Conservation (phyloP, 345 rosid species). For the Durio zibethinus region DNA sequence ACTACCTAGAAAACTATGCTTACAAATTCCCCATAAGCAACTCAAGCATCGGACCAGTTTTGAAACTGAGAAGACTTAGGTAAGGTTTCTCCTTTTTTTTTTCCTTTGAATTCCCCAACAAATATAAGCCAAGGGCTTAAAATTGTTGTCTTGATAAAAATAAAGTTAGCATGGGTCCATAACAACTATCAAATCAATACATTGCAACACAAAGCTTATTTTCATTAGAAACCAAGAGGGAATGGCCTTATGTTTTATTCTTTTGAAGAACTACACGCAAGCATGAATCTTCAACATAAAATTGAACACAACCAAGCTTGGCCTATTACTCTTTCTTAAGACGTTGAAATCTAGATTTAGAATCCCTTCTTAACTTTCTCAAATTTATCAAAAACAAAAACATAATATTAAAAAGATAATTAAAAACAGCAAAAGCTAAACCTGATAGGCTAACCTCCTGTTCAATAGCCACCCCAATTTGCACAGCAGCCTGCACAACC, state of each 20-base stretch:
- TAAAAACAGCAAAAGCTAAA: not conserved
- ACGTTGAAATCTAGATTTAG: not conserved
- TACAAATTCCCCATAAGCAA: not conserved
- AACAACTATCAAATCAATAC: not conserved
- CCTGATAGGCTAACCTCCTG: conserved; percentile 59
- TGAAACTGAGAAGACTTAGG: not conserved
- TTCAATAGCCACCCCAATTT: conserved; percentile 81
- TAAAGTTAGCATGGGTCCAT: not conserved
- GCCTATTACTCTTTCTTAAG: not conserved
- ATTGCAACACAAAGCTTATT: not conserved
- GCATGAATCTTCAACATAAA: not conserved
- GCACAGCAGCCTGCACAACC: conserved; percentile 84
- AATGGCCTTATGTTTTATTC: not conserved
- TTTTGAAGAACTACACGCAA: not conserved
- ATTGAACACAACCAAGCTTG: not conserved
- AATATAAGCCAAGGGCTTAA: not conserved
- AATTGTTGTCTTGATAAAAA: not conserved
- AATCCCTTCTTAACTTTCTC: not conserved
- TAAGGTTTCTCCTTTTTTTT: not conserved
- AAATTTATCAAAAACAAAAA: not conserved
- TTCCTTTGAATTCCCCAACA: not conserved
- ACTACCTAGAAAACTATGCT: not conserved
- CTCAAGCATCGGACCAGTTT: not conserved
- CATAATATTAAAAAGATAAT: not conserved
- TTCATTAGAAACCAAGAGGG: not conserved